A percentile compares a stretch with the other conserved stretches of the same genome.
phyloP scores from a whole-genome alignment of 495 filamentous ascomycete genomes.

The Neurospora sublineolata region DNA sequence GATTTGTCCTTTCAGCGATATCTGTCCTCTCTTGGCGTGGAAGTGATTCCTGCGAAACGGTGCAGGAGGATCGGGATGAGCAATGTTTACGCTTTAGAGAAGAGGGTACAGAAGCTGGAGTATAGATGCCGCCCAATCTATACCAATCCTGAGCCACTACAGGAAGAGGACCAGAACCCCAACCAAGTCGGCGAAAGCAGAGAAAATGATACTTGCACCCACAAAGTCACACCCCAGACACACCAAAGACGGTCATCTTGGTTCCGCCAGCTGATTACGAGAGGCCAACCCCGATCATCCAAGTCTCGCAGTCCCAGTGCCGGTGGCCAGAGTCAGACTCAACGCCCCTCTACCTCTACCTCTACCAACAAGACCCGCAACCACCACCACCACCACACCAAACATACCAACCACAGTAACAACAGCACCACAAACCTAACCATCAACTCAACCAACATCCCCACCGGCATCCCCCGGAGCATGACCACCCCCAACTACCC shows the following conservation, averaged over 20 bases:
- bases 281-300: background rate
- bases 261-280: background rate
- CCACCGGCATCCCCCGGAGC: background rate
- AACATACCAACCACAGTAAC: background rate
- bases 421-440: background rate
- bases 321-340: background rate
- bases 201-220: background rate
- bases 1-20: background rate
- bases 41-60: background rate
- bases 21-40: background rate
- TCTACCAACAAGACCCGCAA: background rate
- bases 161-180: background rate
- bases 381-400: background rate
- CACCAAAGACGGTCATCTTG: background rate
- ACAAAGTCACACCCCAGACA: background rate
- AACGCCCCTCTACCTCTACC: background rate
- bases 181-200: background rate
- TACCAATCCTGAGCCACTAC: background rate
- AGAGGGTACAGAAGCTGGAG: background rate
- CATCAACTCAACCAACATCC: background rate
- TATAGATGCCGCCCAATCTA: background rate
- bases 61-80: background rate
- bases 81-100: background rate
- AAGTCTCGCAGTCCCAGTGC: background rate
- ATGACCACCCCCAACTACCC: background rate